Evolutionary conservation across 1,139 yeast species (phyloP).

Genomic region (Lodderomyces pseudojiufengensis): DNA sequence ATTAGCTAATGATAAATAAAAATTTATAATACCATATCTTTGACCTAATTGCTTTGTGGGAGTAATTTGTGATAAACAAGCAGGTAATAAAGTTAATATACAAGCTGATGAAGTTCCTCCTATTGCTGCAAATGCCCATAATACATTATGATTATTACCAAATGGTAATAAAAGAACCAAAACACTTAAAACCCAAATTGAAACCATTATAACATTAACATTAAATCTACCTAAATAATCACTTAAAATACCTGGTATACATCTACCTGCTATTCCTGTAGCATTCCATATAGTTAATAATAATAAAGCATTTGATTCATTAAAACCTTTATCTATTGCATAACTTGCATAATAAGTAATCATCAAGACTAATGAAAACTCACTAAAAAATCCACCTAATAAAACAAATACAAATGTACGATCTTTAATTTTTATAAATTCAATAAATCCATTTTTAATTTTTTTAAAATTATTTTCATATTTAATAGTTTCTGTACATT

Average conservation of each 20-base stretch:
- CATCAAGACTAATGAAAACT: conserved; percentile 51
- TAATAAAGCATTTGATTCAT: conserved; percentile 33
- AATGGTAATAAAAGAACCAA: conserved; percentile 39
- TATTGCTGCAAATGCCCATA: conserved; percentile 35
- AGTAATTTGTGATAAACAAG: conserved; percentile 39
- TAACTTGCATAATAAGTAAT: conserved; percentile 44
- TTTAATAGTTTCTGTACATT: neutral
- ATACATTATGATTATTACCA: conserved; percentile 27
- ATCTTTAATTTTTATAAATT: conserved; percentile 14
- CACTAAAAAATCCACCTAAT: conserved; percentile 46
- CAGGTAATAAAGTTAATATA: conserved; percentile 37
- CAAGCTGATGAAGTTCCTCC: conserved; percentile 31
- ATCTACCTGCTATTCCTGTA: conserved; percentile 37
- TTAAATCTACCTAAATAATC: conserved; percentile 39
- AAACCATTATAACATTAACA: conserved; percentile 35
- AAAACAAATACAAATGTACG: conserved; percentile 23
- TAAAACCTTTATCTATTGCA: conserved; percentile 38
- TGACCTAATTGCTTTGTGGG: conserved; percentile 39
- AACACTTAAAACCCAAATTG: conserved; percentile 29
- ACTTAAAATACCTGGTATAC: conserved; percentile 36
- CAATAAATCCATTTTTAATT: neutral
- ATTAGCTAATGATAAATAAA: conserved; percentile 38
- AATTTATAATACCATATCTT: conserved; percentile 38
- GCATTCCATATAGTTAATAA: conserved; percentile 40
- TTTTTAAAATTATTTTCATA: neutral